phyloP scores from a whole-genome alignment of 805 yeast genomes.

The Starmera caribaea region DNA sequence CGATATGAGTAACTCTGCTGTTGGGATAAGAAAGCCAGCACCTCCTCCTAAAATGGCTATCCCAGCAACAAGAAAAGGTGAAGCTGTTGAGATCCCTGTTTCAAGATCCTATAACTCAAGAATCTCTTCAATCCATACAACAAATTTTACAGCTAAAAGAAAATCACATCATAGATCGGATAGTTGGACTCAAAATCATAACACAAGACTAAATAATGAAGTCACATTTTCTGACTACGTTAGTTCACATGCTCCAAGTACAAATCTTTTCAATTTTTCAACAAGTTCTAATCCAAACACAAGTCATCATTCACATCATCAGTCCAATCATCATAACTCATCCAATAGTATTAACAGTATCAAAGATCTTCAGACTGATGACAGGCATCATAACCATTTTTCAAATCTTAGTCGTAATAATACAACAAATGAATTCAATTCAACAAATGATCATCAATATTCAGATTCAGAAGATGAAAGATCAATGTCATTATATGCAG shows the following conservation, averaged over 20 bases:
- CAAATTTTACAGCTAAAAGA: conserved; percentile 14
- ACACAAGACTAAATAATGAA: conserved; percentile 5
- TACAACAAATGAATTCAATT: conserved; percentile 6
- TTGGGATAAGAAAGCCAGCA: conserved; percentile 21
- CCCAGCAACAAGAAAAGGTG: conserved; percentile 74
- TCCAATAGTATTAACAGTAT: no score
- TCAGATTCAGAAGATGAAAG: conserved; percentile 35
- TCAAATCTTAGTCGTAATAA: neutral
- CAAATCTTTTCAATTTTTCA: no score
- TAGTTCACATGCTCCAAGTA: conserved; percentile 7
- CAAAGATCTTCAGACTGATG: no score
- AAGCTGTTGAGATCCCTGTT: conserved; percentile 61
- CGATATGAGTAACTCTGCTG: no score
- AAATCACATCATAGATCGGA: conserved; percentile 12
- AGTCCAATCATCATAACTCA: no score
- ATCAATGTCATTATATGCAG: conserved; percentile 60
- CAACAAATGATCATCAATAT: conserved; percentile 2
- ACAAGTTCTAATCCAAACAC: no score
- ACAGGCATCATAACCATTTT: no score
- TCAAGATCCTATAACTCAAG: conserved; percentile 18
- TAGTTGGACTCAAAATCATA: neutral
- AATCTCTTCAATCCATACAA: conserved; percentile 14
- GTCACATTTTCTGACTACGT: conserved; percentile 18
- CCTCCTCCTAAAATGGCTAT: conserved; percentile 71
- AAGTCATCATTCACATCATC: no score